A percentile compares a stretch with the other conserved stretches of the same genome.
These are phyloP conservation scores for Wickerhamiella domercqiae DNA, from an alignment of 805 yeast species.

Conservation along the genomic window DNA sequence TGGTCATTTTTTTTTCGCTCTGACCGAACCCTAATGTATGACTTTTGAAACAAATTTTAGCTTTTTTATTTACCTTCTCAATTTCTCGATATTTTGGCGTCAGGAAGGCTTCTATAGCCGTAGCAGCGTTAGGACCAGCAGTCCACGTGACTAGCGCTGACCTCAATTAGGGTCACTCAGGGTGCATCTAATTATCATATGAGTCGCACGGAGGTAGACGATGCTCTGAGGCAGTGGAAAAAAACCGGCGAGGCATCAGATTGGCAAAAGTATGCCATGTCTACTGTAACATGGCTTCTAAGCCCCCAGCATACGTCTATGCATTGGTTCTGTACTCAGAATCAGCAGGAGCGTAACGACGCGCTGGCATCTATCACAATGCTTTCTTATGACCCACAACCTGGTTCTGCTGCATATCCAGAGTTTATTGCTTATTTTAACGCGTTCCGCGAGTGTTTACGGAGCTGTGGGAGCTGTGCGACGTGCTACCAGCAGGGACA, in stretches of 20 bases:
- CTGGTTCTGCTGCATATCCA: constrained; percentile 2
- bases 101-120: no score
- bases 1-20: constrained; percentile 17
- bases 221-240: constrained; percentile 6
- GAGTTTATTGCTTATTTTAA: constrained; percentile 1
- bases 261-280: constrained; percentile 9
- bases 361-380: constrained; percentile 12
- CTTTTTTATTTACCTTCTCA: no score
- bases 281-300: constrained; percentile 9
- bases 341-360: background rate
- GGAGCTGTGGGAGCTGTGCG: constrained; percentile 9
- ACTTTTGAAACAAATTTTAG: no score
- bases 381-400: constrained; percentile 10
- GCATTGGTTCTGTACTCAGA: constrained; percentile 15
- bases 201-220: constrained; percentile 1
- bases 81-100: no score
- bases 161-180: no score
- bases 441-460: constrained; percentile 2
- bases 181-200: no score
- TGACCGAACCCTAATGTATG: no score
- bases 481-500: constrained; percentile 7
- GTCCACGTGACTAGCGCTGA: no score
- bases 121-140: no score
- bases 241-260: background rate
- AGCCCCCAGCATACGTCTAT: background rate